Evolutionary conservation across 352 stramenopile genomes (phyloP).

Genomic region (Globisporangium okanoganense): DNA sequence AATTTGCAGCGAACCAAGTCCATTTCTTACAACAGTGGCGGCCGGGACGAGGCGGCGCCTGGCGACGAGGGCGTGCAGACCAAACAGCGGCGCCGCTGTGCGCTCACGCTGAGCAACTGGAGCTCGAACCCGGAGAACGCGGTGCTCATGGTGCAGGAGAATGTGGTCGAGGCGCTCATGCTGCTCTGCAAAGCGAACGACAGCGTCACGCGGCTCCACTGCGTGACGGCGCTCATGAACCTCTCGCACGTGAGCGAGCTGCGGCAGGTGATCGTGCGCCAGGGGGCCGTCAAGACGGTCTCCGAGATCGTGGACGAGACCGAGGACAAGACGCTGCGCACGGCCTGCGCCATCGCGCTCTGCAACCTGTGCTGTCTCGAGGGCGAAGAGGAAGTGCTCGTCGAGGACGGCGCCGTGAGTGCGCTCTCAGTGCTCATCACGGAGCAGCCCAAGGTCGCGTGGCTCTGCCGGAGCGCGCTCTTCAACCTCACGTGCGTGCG

Average conservation of each 20-base stretch:
- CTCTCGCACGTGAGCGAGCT: constrained; percentile 69
- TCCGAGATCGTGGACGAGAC: constrained; percentile 64
- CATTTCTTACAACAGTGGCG: background rate
- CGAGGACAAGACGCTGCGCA: constrained; percentile 60
- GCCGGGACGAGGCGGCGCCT: background rate
- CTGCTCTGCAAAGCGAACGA: constrained; percentile 68
- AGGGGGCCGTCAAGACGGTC: constrained; percentile 72
- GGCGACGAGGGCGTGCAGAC: constrained; percentile 27
- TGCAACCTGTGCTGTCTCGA: constrained; percentile 85
- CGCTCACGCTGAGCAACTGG: constrained; percentile 86
- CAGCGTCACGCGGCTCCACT: constrained; percentile 54
- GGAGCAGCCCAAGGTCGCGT: constrained; percentile 56
- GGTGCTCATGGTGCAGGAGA: constrained; percentile 83
- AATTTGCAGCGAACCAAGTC: background rate
- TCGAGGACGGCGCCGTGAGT: constrained; percentile 78
- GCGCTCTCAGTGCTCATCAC: constrained; percentile 82
- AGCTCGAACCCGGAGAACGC: constrained; percentile 84
- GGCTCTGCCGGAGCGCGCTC: constrained; percentile 67
- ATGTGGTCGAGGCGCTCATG: constrained; percentile 83
- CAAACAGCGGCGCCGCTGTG: constrained; percentile 60
- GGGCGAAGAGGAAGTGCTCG: constrained; percentile 69
- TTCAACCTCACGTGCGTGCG: constrained; percentile 90
- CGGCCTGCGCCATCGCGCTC: constrained; percentile 80
- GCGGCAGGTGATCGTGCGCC: constrained; percentile 52
- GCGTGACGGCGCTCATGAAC: constrained; percentile 86